Percentiles rank a stretch among this genome's conserved stretches.
Conservation (phyloP, 2,329 filamentous ascomycete species). For the Torrubiella hemipterigena region DNA sequence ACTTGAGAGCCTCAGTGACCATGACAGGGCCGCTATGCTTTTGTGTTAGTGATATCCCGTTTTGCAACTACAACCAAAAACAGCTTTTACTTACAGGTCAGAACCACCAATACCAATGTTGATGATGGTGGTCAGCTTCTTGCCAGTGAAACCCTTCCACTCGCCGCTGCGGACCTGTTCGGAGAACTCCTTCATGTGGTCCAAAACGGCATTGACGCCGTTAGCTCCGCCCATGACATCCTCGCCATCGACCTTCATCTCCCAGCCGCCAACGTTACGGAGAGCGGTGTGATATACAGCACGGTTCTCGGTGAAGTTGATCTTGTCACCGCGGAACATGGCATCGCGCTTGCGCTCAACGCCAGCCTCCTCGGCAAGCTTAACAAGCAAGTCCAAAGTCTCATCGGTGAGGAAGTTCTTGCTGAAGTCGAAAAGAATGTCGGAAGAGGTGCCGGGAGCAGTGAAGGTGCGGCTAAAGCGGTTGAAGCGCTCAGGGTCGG, state of each 20-base stretch:
- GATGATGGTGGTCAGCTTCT: constrained; percentile 92
- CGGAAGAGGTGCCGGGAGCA: constrained; percentile 68
- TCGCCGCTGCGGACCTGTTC: constrained; percentile 87
- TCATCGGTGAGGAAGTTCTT: constrained; percentile 98
- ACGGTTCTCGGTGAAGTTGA: constrained; percentile 97
- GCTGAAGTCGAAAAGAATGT: constrained; percentile 96
- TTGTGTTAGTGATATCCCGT: constrained; percentile 16
- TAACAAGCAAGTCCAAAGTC: constrained; percentile 73
- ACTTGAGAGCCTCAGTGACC: constrained; percentile 95
- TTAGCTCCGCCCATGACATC: constrained; percentile 86
- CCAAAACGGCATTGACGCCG: constrained; percentile 78
- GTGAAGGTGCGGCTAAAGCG: constrained; percentile 82
- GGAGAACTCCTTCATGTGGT: constrained; percentile 98
- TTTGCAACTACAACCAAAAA: background rate
- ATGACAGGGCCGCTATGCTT: constrained; percentile 79
- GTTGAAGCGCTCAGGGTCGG: constrained; percentile 77
- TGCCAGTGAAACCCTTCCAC: constrained; percentile 96
- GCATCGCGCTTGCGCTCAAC: constrained; percentile 89
- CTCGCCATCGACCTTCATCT: constrained; percentile 74
- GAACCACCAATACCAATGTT: constrained; percentile 98
- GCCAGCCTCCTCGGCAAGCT: constrained; percentile 83
- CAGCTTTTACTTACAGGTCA: constrained; percentile 62
- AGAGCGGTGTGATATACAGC: constrained; percentile 94
- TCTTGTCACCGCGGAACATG: constrained; percentile 96
- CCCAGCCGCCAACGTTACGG: constrained; percentile 77